Conservation (phyloP, 306 rosid genomes). For the Boehmeria nivea region DNA sequence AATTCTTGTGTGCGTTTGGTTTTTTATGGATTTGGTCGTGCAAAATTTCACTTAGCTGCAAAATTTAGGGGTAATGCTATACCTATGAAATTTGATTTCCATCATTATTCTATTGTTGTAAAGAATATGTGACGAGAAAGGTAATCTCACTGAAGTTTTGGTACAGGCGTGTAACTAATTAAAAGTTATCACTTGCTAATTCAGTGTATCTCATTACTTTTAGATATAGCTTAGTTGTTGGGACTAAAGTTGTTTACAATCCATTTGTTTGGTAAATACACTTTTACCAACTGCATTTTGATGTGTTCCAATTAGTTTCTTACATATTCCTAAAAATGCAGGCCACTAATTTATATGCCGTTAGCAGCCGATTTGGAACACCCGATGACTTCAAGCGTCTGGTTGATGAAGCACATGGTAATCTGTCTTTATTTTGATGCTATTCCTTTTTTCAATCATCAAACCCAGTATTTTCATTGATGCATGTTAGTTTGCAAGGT, state of each 20-base stretch:
- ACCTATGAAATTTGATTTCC: too few relatives aligned
- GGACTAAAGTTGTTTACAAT: not conserved
- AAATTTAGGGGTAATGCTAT: too few relatives aligned
- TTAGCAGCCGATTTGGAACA: slow-evolving; percentile 90
- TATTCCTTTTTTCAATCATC: slow-evolving; percentile 4
- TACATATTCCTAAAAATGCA: slow-evolving; percentile 34
- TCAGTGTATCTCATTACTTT: too few relatives aligned
- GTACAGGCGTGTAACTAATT: too few relatives aligned
- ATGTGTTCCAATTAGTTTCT: slow-evolving; percentile 9
- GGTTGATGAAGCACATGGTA: slow-evolving; percentile 99
- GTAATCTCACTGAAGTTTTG: too few relatives aligned
- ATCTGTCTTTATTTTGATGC: slow-evolving; percentile 24
- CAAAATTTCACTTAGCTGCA: too few relatives aligned
- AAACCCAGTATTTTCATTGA: not conserved
- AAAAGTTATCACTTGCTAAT: too few relatives aligned
- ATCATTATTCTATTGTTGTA: too few relatives aligned
- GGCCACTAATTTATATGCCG: slow-evolving; percentile 88
- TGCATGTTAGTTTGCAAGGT: too few relatives aligned
- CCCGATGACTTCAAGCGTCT: slow-evolving; percentile 95
- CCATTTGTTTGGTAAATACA: not conserved
- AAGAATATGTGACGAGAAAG: too few relatives aligned
- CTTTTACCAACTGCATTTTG: slow-evolving; percentile 2
- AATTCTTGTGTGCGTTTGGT: too few relatives aligned
- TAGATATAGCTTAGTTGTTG: not conserved
- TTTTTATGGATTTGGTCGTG: too few relatives aligned